Conservation (phyloP, 2,329 filamentous ascomycete species). For the Aspergillus luchuensis region DNA sequence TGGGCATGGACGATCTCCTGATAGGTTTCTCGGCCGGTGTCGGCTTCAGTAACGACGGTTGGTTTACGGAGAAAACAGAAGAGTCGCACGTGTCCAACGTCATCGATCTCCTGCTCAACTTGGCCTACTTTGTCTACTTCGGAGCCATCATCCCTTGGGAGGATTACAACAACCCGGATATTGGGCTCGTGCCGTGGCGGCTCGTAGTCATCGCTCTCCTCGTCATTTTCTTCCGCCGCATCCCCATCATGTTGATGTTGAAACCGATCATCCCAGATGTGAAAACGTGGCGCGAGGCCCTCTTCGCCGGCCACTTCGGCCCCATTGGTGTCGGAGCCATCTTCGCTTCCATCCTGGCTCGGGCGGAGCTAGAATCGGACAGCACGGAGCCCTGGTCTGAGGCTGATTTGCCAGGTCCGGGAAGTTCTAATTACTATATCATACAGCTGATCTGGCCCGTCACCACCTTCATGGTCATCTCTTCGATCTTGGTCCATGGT, state of each 20-base stretch:
- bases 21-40: conserved; percentile 94
- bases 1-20: conserved; percentile 90
- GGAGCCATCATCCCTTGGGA: conserved; percentile 97
- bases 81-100: conserved; percentile 99
- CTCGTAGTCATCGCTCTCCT: conserved; percentile 91
- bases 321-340: conserved; percentile 97
- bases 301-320: conserved; percentile 96
- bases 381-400: conserved; percentile 71
- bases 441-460: conserved; percentile 94
- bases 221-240: conserved; percentile 92
- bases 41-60: conserved; percentile 99
- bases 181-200: conserved; percentile 83
- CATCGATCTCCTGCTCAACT: conserved; percentile 93
- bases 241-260: conserved; percentile 87
- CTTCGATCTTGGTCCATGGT: conserved; percentile 92
- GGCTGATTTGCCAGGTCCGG: conserved; percentile 55
- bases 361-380: conserved; percentile 83
- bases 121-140: conserved; percentile 97
- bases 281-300: conserved; percentile 95
- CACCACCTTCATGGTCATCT: conserved; percentile 87
- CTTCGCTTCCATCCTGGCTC: conserved; percentile 88
- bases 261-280: conserved; percentile 95
- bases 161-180: conserved; percentile 73
- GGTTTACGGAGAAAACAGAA: conserved; percentile 98
- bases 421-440: conserved; percentile 66